Percentiles rank a stretch among this genome's conserved stretches.
Evolutionary conservation across 192 early-diverging fungal species (phyloP).

Genomic region (Geranomyces michiganensis): DNA sequence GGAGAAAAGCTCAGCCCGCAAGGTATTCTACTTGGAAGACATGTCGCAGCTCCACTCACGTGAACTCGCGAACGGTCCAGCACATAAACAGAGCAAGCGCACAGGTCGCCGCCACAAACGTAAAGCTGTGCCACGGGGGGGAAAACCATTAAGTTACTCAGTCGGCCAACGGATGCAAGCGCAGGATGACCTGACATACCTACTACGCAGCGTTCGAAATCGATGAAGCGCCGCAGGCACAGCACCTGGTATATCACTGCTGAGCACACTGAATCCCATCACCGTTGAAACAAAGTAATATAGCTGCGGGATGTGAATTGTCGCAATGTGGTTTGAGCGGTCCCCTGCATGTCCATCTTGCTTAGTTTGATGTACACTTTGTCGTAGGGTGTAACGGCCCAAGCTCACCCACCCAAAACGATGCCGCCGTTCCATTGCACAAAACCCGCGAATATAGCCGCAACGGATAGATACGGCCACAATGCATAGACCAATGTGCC

Average conservation of each 20-base stretch:
- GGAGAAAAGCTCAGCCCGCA: not conserved
- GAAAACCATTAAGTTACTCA: too few species aligned
- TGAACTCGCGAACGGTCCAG: constrained; percentile 32
- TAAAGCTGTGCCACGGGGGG: not conserved
- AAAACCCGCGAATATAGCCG: constrained; percentile 65
- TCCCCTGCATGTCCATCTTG: too few species aligned
- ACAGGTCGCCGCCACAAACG: not conserved
- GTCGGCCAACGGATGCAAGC: too few species aligned
- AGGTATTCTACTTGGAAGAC: too few species aligned
- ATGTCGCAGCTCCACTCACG: constrained; percentile 27
- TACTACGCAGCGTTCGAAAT: not conserved
- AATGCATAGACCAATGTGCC: constrained; percentile 31
- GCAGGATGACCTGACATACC: too few species aligned
- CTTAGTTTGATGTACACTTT: not conserved
- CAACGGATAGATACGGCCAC: constrained; percentile 56
- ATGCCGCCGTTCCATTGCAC: constrained; percentile 80
- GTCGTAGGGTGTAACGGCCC: not conserved
- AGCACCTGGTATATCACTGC: not conserved
- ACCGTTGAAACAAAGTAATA: constrained; percentile 71
- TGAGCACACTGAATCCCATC: constrained; percentile 49
- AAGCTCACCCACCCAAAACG: constrained; percentile 66
- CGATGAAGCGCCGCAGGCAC: not conserved
- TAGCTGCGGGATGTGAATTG: constrained; percentile 80
- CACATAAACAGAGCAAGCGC: not conserved
- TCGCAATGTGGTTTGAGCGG: constrained; percentile 77